A percentile compares a stretch with the other conserved stretches of the same genome.
Evolutionary conservation across 352 stramenopile species (phyloP).

Genomic region (Globisporangium camurandrum): DNA sequence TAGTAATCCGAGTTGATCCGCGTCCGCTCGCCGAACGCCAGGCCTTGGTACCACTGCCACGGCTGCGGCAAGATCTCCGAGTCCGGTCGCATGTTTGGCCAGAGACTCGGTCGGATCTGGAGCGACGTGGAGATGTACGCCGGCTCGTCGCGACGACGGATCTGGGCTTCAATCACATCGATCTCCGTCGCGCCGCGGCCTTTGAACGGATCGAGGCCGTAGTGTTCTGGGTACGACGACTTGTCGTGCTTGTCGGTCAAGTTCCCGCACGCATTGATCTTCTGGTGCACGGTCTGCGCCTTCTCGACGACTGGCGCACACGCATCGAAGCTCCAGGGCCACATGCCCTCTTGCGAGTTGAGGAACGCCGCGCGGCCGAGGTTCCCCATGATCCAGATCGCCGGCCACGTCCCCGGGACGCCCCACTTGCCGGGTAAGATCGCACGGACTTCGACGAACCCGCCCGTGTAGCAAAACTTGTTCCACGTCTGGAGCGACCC

Average conservation of each 20-base stretch:
- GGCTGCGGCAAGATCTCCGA: conserved; percentile 46
- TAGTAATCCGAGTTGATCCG: conserved; percentile 94
- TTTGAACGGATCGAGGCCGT: conserved; percentile 84
- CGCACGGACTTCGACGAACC: conserved; percentile 92
- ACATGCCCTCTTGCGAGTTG: conserved; percentile 90
- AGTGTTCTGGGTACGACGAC: conserved; percentile 79
- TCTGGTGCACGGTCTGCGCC: conserved; percentile 85
- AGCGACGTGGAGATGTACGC: conserved; percentile 91
- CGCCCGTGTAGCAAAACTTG: conserved; percentile 99
- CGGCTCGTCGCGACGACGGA: conserved; percentile 78
- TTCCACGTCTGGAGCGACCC: conserved; percentile 97
- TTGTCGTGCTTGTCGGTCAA: conserved; percentile 91
- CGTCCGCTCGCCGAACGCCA: conserved; percentile 82
- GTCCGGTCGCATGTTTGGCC: conserved; percentile 48
- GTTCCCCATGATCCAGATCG: conserved; percentile 98
- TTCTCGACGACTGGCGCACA: conserved; percentile 87
- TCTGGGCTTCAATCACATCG: conserved; percentile 92
- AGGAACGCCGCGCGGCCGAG: conserved; percentile 94
- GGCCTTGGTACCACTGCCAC: conserved; percentile 87
- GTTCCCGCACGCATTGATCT: conserved; percentile 92
- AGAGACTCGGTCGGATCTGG: conserved; percentile 84
- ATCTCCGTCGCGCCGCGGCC: conserved; percentile 96
- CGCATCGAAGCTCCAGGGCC: conserved; percentile 95
- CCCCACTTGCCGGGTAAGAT: conserved; percentile 92
- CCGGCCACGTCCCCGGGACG: conserved; percentile 94